Evolutionary conservation across 2,329 filamentous ascomycete genomes (phyloP).

Genomic region (Didymella sp.): DNA sequence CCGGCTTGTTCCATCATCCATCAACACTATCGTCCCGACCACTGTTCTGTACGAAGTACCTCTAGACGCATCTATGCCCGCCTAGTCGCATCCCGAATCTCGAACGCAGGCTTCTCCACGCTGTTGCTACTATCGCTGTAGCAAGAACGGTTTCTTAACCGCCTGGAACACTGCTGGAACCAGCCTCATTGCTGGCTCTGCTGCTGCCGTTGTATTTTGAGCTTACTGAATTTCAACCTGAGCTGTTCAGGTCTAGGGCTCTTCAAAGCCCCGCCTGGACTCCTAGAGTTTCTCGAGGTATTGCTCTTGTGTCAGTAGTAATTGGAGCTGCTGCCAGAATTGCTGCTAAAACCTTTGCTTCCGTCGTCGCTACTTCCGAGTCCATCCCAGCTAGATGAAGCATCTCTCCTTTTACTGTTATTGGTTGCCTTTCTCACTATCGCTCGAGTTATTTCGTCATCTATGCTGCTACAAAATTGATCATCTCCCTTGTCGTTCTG

Average conservation of each 20-base stretch:
- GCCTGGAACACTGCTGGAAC: too few species aligned
- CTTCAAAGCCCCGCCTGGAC: background rate
- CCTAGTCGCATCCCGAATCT: background rate
- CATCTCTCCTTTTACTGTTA: background rate
- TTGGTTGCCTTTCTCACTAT: background rate
- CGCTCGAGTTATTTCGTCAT: background rate
- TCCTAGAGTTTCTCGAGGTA: background rate
- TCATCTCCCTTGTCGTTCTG: background rate
- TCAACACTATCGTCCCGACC: background rate
- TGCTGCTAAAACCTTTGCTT: background rate
- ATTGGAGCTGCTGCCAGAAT: background rate
- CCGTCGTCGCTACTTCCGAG: background rate
- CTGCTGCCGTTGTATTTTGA: background rate
- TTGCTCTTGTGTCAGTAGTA: background rate
- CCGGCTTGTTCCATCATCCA: background rate
- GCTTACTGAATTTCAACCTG: background rate
- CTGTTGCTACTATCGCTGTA: background rate
- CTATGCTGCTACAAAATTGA: background rate
- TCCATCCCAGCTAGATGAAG: too few species aligned
- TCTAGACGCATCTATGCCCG: background rate
- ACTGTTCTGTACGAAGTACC: too few species aligned
- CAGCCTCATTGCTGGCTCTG: background rate
- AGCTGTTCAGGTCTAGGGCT: background rate
- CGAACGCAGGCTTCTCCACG: conserved; percentile 2
- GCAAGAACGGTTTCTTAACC: background rate